A percentile compares a stretch with the other conserved stretches of the same genome.
These are phyloP conservation scores for Ceratopteris richardii DNA, from an alignment of 75 land plant genomes.

Conservation along the genomic window DNA sequence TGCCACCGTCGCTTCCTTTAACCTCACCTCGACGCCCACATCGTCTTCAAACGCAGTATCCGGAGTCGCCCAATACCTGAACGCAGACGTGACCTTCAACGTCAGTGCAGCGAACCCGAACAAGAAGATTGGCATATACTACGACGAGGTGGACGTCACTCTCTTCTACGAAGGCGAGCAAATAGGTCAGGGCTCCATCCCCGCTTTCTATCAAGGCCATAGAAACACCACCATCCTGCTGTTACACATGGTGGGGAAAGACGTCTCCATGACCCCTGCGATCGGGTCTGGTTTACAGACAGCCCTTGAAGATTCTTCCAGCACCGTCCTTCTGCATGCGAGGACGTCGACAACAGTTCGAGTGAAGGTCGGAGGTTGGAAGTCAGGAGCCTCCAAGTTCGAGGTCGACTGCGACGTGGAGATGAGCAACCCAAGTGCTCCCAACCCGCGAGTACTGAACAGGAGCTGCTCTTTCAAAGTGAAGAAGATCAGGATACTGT, in stretches of 20 bases:
- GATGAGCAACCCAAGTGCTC: conserved; percentile 25
- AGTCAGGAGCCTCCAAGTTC: conserved; percentile 26
- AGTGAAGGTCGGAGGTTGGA: conserved; percentile 53
- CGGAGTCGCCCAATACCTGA: conserved; percentile 10
- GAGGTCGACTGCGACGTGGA: conserved; percentile 43
- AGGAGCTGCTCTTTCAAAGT: too few relatives aligned
- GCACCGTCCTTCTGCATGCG: conserved; percentile 33
- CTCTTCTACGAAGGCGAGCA: conserved; percentile 27
- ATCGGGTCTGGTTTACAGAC: conserved; percentile 2
- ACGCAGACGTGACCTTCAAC: conserved; percentile 36
- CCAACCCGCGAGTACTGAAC: too few relatives aligned
- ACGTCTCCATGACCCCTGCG: conserved; percentile 9
- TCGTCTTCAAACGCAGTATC: background rate
- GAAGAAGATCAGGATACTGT: too few relatives aligned
- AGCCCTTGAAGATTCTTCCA: conserved; percentile 16
- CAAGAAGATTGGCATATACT: conserved; percentile 55
- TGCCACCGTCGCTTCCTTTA: conserved; percentile 25
- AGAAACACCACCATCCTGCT: conserved; percentile 39
- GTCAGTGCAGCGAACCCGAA: conserved; percentile 56
- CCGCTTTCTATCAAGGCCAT: conserved; percentile 58
- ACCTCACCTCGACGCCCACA: conserved; percentile 5
- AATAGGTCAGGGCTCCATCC: conserved; percentile 24
- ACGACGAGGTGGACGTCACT: conserved; percentile 29
- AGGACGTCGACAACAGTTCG: conserved; percentile 11
- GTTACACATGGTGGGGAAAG: conserved; percentile 12